phyloP scores from a whole-genome alignment of 2,329 filamentous ascomycete genomes.

The Drechslerella dactyloides region DNA sequence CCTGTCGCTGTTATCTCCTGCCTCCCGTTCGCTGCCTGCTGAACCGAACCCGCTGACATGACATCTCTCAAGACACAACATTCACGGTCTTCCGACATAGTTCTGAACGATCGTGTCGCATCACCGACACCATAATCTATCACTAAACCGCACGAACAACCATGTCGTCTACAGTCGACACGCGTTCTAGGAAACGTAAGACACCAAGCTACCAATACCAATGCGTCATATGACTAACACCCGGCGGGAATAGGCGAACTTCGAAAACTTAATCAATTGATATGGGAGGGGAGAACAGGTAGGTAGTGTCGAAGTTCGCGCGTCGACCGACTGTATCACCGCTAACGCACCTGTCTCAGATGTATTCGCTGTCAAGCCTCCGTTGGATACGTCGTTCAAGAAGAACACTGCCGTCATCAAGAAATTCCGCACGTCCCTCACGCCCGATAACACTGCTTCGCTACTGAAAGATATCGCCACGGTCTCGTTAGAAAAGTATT shows the following conservation, averaged over 20 bases:
- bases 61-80: slow-evolving; percentile 16
- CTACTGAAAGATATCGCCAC: slow-evolving; percentile 55
- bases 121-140: slow-evolving; percentile 3
- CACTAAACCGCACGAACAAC: slow-evolving; percentile 14
- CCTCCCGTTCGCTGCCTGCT: background rate
- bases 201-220: background rate
- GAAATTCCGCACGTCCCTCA: slow-evolving; percentile 54
- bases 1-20: too few species aligned
- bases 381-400: slow-evolving; percentile 55
- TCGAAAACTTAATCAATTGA: slow-evolving; percentile 47
- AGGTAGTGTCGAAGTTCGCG: background rate
- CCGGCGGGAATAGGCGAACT: slow-evolving; percentile 35
- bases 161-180: slow-evolving; percentile 43
- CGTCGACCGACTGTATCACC: background rate
- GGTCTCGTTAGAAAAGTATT: slow-evolving; percentile 55
- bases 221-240: slow-evolving; percentile 17
- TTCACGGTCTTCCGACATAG: slow-evolving; percentile 51
- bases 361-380: slow-evolving; percentile 52
- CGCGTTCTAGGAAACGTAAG: slow-evolving; percentile 50
- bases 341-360: slow-evolving; percentile 40
- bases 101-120: slow-evolving; percentile 46
- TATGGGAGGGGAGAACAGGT: slow-evolving; percentile 49
- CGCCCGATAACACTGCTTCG: slow-evolving; percentile 52
- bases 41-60: background rate
- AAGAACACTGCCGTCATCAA: slow-evolving; percentile 56